phyloP scores from a whole-genome alignment of 2,329 filamentous ascomycete species.

The Diaporthe vaccinii region DNA sequence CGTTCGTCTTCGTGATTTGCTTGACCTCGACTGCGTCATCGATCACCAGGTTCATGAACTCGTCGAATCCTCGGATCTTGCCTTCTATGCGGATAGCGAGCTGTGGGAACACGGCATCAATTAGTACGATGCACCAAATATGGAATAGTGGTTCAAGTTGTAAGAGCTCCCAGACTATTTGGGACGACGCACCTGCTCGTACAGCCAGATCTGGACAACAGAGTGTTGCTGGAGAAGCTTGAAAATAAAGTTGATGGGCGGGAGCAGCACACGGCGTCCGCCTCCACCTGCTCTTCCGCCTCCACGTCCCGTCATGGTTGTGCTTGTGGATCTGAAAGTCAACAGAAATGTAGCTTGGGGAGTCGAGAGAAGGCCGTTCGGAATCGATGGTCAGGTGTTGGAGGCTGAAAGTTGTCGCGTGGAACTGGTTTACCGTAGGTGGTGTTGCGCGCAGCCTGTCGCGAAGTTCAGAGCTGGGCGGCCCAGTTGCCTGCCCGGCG shows the following conservation, averaged over 20 bases:
- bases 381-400: not conserved
- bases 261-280: constrained; percentile 71
- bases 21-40: constrained; percentile 96
- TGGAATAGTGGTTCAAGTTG: not conserved
- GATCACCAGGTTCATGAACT: constrained; percentile 97
- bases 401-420: constrained; percentile 16
- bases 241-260: constrained; percentile 88
- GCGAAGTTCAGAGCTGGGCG: constrained; percentile 34
- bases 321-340: not conserved
- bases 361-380: not conserved
- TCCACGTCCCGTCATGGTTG: constrained; percentile 25
- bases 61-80: constrained; percentile 96
- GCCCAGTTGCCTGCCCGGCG: constrained; percentile 26
- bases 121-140: not conserved
- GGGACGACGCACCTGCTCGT: constrained; percentile 74
- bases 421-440: not conserved
- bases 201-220: constrained; percentile 79
- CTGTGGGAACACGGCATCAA: constrained; percentile 43
- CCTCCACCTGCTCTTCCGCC: constrained; percentile 69
- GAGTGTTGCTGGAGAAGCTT: constrained; percentile 78
- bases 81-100: constrained; percentile 94
- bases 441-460: constrained; percentile 33
- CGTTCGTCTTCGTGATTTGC: constrained; percentile 82
- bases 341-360: not conserved
- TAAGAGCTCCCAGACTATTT: not conserved